Evolutionary conservation across 78 protist species (phyloP).

Genomic region (Polysphondylium violaceum): DNA sequence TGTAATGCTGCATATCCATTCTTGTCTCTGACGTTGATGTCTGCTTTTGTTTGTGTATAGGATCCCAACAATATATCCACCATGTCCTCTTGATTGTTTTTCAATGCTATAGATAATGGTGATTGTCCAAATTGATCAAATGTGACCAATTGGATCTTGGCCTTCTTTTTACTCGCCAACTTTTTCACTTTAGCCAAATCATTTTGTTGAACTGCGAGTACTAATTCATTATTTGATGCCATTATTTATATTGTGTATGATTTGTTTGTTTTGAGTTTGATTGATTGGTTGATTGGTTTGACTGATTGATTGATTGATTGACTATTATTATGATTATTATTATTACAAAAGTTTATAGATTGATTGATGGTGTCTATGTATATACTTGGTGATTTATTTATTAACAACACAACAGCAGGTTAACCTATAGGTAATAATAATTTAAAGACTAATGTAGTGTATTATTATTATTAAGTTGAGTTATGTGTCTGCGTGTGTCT

Average conservation of each 20-base stretch:
- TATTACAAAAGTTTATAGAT: no score
- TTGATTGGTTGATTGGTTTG: background rate
- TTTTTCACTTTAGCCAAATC: slow-evolving; percentile 33
- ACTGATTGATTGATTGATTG: no score
- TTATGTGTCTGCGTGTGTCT: no score
- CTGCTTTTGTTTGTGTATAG: slow-evolving; percentile 26
- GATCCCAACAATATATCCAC: slow-evolving; percentile 5
- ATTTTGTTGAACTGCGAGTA: slow-evolving; percentile 28
- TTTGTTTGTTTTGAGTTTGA: background rate
- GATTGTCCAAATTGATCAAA: slow-evolving; percentile 49
- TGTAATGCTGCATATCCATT: slow-evolving; percentile 81
- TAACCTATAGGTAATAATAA: no score
- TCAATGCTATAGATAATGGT: slow-evolving; percentile 48
- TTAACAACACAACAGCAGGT: no score
- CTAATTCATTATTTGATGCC: background rate
- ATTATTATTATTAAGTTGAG: no score
- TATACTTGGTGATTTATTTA: no score
- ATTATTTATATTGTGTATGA: background rate
- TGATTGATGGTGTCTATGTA: no score
- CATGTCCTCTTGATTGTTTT: slow-evolving; percentile 51
- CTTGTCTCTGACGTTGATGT: slow-evolving; percentile 73
- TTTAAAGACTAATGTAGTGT: no score
- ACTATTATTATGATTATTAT: background rate
- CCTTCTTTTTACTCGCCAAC: background rate
- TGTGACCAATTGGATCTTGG: background rate